Conservation (phyloP, 805 yeast species). For the Saccharomycopsis fibuligera region DNA sequence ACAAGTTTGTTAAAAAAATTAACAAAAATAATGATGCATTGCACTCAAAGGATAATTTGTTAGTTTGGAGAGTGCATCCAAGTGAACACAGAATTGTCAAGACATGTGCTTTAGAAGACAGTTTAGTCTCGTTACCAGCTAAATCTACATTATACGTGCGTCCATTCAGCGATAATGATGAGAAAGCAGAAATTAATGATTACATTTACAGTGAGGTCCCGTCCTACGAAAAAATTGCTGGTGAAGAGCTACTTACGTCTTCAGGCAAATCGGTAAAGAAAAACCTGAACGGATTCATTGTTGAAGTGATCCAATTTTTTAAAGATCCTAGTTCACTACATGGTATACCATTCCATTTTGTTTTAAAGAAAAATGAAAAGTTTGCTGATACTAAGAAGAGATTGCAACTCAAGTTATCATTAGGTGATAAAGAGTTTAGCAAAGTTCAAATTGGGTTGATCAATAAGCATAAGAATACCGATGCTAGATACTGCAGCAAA, state of each 20-base stretch:
- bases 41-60: conserved; percentile 37
- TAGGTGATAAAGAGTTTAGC: conserved; percentile 74
- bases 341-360: conserved; percentile 81
- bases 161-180: conserved; percentile 36
- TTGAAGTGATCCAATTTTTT: conserved; percentile 72
- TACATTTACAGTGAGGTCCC: conserved; percentile 14
- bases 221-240: too few relatives aligned
- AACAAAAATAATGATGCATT: conserved; percentile 28
- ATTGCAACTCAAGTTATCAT: conserved; percentile 62
- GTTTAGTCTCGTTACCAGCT: conserved; percentile 29
- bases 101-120: conserved; percentile 24
- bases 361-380: conserved; percentile 60
- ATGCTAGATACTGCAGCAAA: conserved; percentile 28
- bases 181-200: conserved; percentile 24
- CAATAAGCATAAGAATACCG: conserved; percentile 24
- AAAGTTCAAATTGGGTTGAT: conserved; percentile 64
- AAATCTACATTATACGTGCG: conserved; percentile 32
- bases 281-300: conserved; percentile 28
- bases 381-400: conserved; percentile 58
- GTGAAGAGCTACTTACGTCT: too few relatives aligned
- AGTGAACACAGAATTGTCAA: conserved; percentile 31
- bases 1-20: conserved; percentile 38
- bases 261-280: background rate
- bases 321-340: conserved; percentile 62
- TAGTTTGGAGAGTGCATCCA: conserved; percentile 58